Base-by-base conservation (phyloP, 139 green algal genomes). In the Chlamydomonas schloesseri region DNA sequence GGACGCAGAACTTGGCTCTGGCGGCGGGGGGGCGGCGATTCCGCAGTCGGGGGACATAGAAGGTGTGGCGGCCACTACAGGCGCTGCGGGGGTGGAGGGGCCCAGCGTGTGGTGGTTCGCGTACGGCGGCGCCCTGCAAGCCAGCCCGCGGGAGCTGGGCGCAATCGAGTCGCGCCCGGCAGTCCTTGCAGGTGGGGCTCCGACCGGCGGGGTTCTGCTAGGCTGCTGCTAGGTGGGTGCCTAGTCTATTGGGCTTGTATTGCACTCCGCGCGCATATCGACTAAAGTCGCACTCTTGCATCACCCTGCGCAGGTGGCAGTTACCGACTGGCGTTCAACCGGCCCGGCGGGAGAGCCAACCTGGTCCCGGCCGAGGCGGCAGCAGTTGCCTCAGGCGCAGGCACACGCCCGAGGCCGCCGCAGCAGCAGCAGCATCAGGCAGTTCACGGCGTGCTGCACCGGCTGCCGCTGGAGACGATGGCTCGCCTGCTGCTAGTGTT, bases 81-180 rank as follows among this genome's bases (percentile, higher is more conserved):
- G 65, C 18, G 20, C 60, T 28, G 60, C 60, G 14, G 33, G 72
- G 0, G 24, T 18, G 53, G 23, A 33, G 23, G 71, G 87, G 81
- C 26, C 71, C 1, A 9, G n/a, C 3, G 74, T 94, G 17, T 95
- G 92, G 91, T 90, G 91, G 65, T 95, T 96, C 85, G 89, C 91
- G 4, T 96, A 91, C 60, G 93, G 93, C 2, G 92, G 90, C 14
- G 74, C 74, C 21, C 34, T 82, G 55, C 33, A 26, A 9, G 74
- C 74, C 10, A 18, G n/a, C 0, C 34, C 57, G 23, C 24, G 57
- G 21, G 57, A 71, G 57, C 47, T 82, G 24, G 74, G 74, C 5
- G 74, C 74, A 2, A 3, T 82, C 3, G 10, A 20, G 34, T 82
- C 74, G 23, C 23, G 42, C 5, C 11, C 74, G 0, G 74, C 74